Base-by-base conservation (phyloP, 2,329 filamentous ascomycete species). In the Cytospora piceicola region DNA sequence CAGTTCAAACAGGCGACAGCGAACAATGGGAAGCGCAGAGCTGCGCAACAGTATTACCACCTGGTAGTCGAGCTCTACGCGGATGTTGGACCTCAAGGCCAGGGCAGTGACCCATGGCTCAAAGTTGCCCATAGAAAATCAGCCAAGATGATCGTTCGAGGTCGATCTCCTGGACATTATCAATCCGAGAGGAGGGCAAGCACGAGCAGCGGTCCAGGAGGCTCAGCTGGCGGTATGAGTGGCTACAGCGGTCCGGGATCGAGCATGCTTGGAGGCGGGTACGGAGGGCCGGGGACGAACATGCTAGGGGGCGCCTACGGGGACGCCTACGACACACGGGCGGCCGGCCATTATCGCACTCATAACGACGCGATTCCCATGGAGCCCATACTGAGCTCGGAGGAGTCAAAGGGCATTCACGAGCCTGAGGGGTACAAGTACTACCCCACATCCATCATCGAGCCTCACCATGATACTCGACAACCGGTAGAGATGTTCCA, bases 1-100 rank as follows among this genome's bases (percentile, higher is more conserved):
- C 93, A 97, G 72, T 97, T 97, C 84, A 96, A 96, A 76, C 92
- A 92, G 70, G 93, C 94, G 1, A 97, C 93, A 0, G 92, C 93
- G 29, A 97, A 97, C 79, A 97, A 97, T 71, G 93, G 93, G 56
- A 96, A 96, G 76, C 85, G 94, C 70, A 84, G 94, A 64, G 93
- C 93, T 1, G 92, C 93, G 22, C 93, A 97, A 74, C 94, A 97
- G 72, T 96, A 93, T 76, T 97, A 96, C 73, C 92, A 95, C 72
- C 83, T 97, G n/a, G 86, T 96, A 55, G 89, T 96, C 4, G 93
- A 96, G 74, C 85, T 96, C 1, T 92, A 88, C 77, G 92, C 86
- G 9, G 88, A 94, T 69, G 79, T 92, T 9, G 83, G 86, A 2
- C 73, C 76, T 36, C 80, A 77, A 70, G 77, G 65, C 66, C 74